Evolutionary conservation across 2,329 filamentous ascomycete species (phyloP).

Genomic region (Elsinoe ampelina): DNA sequence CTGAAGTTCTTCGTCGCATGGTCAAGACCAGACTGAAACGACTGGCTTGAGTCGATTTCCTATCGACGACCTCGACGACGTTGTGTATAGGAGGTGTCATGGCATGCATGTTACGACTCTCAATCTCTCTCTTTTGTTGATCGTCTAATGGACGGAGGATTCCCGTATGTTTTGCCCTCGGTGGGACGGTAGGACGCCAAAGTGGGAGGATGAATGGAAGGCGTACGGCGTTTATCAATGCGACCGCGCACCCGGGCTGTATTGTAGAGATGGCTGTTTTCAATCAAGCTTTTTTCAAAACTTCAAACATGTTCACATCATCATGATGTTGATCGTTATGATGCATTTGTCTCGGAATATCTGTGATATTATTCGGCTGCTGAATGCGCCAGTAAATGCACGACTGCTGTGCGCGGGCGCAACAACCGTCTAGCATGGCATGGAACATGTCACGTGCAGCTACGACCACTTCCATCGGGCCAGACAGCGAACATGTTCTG

Average conservation of each 20-base stretch:
- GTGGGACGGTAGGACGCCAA: neutral
- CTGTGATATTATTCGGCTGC: too few species aligned
- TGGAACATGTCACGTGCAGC: too few species aligned
- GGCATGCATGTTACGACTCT: slow-evolving; percentile 11
- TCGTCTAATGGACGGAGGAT: neutral
- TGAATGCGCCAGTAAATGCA: too few species aligned
- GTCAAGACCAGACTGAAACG: neutral
- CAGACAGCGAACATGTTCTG: too few species aligned
- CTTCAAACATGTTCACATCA: neutral
- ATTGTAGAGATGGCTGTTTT: slow-evolving; percentile 7
- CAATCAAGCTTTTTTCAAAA: neutral
- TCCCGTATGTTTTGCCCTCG: neutral
- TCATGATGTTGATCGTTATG: neutral
- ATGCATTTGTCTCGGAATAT: too few species aligned
- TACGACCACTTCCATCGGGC: too few species aligned
- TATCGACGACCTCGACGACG: neutral
- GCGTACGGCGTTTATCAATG: slow-evolving; percentile 7
- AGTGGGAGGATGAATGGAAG: slow-evolving; percentile 4
- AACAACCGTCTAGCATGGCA: too few species aligned
- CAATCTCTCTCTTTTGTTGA: neutral
- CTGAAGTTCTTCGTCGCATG: neutral
- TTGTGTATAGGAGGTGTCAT: slow-evolving; percentile 4
- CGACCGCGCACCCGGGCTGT: neutral
- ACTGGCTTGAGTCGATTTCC: neutral
- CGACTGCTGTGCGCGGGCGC: too few species aligned